Evolutionary conservation across 2,329 filamentous ascomycete species (phyloP), one percentile per base, ranked within the genome.

Genomic region (Penicillium sp.): DNA sequence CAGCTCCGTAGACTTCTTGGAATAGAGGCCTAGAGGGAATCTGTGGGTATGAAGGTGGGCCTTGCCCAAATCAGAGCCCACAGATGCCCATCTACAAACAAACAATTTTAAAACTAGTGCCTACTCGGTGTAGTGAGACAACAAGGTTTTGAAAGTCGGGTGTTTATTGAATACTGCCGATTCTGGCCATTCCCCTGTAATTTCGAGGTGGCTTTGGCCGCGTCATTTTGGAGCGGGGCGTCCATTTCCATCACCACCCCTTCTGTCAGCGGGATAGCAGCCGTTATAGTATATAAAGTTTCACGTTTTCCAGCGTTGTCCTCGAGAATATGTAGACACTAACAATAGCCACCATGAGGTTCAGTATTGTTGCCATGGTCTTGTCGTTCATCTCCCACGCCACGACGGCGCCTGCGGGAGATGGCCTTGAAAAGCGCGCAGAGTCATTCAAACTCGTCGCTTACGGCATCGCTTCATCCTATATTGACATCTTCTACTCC

Each of bases 361-460:
- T 51, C 10, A 29, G 15, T 20, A 23, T 40, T 2, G 15, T 59
- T 15, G n/a, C 47, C 1, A 42, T 26, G 9, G 24, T 43, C 18
- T 18, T 59, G 27, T 45, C 49, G 20, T 34, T 58, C 3, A 45
- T 51, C n/a, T 51, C 49, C 12, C 24, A 32, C n/a, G 45, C 45
- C 10, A 18, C 52, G 3, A 18, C 52, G 10, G 36, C 37, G n/a
- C 46, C 51, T 8, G 42, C 48, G 9, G 8, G 47, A 3, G 39
- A 36, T 9, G 45, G 12, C 2, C n/a, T 59, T 8, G 41, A 51
- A 26, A 59, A 54, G 40, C 59, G 58, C 21, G 54, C 55, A 12
- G 43, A 37, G 3, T 55, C 55, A 3, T 61, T 61, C 33, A 47
- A 42, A 3, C 43, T 61, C 17, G 21, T 60, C 18, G 59, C 58